Conservation (phyloP, 2,329 filamentous ascomycete genomes). For the Aspergillus tubingensis region DNA sequence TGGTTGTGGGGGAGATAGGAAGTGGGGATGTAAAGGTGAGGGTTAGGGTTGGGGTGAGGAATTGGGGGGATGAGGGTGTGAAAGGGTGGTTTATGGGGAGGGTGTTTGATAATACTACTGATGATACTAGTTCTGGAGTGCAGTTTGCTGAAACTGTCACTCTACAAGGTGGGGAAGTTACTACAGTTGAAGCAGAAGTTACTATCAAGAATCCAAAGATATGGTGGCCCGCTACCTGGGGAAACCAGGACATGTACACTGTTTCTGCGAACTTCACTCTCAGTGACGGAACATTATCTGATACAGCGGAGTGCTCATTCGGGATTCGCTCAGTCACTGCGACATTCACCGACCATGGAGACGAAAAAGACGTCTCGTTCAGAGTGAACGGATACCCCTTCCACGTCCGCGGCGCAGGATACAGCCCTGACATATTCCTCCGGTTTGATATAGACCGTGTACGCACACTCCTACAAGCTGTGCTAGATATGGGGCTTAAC, state of each 20-base stretch:
- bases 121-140: background rate
- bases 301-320: conserved; percentile 45
- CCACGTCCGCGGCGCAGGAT: conserved; percentile 63
- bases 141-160: conserved; percentile 37
- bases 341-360: conserved; percentile 43
- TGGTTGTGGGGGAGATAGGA: too few species aligned
- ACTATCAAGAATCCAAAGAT: conserved; percentile 50
- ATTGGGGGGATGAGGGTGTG: too few species aligned
- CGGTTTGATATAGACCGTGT: conserved; percentile 57
- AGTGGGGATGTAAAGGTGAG: conserved; percentile 5
- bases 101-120: too few species aligned
- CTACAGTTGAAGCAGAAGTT: conserved; percentile 43
- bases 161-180: conserved; percentile 42
- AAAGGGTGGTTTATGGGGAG: rapidly evolving
- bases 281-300: conserved; percentile 29
- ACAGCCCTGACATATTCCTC: conserved; percentile 63
- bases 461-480: conserved; percentile 53
- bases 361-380: conserved; percentile 58
- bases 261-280: conserved; percentile 31
- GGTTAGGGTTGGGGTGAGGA: too few species aligned
- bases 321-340: conserved; percentile 60
- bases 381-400: conserved; percentile 59
- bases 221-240: conserved; percentile 67
- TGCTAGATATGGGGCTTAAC: conserved; percentile 64
- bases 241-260: conserved; percentile 56